A percentile compares a stretch with the other conserved stretches of the same genome.
phyloP scores from a whole-genome alignment of 371 early-diverging fungal species.

The Dinochytrium kinnereticum region DNA sequence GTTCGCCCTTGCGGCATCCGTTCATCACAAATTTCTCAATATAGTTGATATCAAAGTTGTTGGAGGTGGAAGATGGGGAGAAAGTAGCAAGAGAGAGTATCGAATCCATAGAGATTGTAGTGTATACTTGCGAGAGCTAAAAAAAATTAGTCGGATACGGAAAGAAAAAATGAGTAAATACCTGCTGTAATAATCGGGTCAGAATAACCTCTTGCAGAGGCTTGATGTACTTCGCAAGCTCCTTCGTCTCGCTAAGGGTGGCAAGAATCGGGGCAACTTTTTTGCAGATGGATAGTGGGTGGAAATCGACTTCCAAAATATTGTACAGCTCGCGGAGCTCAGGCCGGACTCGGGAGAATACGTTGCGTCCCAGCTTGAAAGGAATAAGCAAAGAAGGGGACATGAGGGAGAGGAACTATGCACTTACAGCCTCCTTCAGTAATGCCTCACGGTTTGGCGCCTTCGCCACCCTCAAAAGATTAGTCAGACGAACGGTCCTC shows the following conservation, averaged over 20 bases:
- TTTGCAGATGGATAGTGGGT: conserved; percentile 95
- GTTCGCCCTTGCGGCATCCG: conserved; percentile 94
- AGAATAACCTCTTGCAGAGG: conserved; percentile 94
- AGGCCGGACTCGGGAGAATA: conserved; percentile 84
- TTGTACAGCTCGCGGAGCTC: conserved; percentile 92
- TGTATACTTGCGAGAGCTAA: conserved; percentile 92
- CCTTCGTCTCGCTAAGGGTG: conserved; percentile 68
- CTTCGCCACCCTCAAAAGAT: conserved; percentile 80
- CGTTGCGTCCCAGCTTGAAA: conserved; percentile 71
- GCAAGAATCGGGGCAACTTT: conserved; percentile 78
- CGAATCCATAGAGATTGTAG: conserved; percentile 92
- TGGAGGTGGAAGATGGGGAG: conserved; percentile 45
- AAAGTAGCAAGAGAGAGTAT: conserved; percentile 88
- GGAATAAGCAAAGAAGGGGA: no score
- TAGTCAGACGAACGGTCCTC: conserved; percentile 81
- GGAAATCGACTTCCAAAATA: conserved; percentile 94
- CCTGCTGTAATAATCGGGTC: conserved; percentile 92
- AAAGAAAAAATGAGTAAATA: conserved; percentile 2
- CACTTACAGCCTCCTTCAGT: conserved; percentile 77
- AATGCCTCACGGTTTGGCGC: conserved; percentile 90
- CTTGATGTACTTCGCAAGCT: conserved; percentile 85
- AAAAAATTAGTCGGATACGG: not conserved
- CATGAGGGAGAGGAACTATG: no score
- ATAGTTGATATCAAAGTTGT: conserved; percentile 81
- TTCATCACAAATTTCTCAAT: conserved; percentile 98